Evolutionary conservation across 768 basidiomycete genomes (phyloP), one percentile per base, ranked within the genome.

Genomic region (Kwoniella sp.): DNA sequence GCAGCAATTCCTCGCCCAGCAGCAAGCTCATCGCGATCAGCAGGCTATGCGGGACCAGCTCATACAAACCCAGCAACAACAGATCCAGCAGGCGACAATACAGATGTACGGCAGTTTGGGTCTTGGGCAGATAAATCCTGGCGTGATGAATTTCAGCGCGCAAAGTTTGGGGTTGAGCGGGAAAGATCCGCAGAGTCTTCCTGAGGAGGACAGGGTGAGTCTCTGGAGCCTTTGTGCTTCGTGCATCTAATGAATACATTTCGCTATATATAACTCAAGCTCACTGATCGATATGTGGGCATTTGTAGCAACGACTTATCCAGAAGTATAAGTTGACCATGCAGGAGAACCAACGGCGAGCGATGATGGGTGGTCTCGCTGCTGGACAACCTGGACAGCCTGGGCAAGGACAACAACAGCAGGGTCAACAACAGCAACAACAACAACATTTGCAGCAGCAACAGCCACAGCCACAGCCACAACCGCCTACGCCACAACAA

Each of bases 121-220:
- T 20, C 51, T 77, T 1, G 76, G 76, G 4, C 54, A 55, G 17
- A 69, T 77, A 31, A 74, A 74, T 55, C 61, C 71, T 9, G 47
- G 57, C 8, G 57, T 73, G 22, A 73, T 76, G 71, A 66, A 69
- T 25, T 62, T 70, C 30, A 60, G 71, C 13, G 73, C 70, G n/a
- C 67, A 71, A 51, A 48, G 54, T 25, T 29, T 76, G 23, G 76
- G 76, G 17, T 50, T 75, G 25, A 67, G 63, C 0, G 76, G 76
- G 8, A 63, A 68, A 37, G 69, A 75, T 56, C 73, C 72, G 9
- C 58, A 69, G 9, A 65, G 51, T 23, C 54, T 77, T 57, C 52
- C 65, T 2, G 75, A 73, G 23, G 73, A 73, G 20, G 75, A 77
- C 15, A 62, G 66, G 57, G 74, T 76, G 53, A 67, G 75, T 73